A percentile compares a stretch with the other conserved stretches of the same genome.
Conservation (phyloP, 441 rosid genomes). For the Erodium texanum region DNA sequence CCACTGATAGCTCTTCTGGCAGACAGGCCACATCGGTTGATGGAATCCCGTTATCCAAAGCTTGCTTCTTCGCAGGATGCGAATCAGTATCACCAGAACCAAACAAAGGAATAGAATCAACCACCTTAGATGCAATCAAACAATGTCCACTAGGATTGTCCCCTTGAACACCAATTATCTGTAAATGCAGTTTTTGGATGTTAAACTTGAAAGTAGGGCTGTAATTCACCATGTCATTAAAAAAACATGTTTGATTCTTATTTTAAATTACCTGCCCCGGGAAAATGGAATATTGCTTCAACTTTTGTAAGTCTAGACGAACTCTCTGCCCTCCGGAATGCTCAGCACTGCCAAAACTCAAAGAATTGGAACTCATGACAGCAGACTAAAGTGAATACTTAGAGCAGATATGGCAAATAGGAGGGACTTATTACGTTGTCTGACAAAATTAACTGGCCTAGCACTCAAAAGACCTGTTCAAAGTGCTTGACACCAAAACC, state of each 20-base stretch:
- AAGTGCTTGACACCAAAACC: slow-evolving; percentile 1
- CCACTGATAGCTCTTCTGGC: slow-evolving; percentile 51
- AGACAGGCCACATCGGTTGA: slow-evolving; percentile 27
- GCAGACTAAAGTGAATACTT: background rate
- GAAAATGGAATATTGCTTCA: slow-evolving; percentile 70
- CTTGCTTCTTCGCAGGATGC: slow-evolving; percentile 76
- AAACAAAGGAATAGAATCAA: slow-evolving; percentile 60
- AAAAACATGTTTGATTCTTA: slow-evolving; percentile 8
- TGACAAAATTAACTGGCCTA: background rate
- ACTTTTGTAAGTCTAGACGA: slow-evolving; percentile 65
- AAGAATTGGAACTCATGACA: slow-evolving; percentile 13
- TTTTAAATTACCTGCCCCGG: slow-evolving; percentile 75
- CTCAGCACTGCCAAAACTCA: slow-evolving; percentile 48
- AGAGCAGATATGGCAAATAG: background rate
- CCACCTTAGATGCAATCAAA: slow-evolving; percentile 67
- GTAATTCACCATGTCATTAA: background rate
- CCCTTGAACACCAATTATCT: slow-evolving; percentile 89
- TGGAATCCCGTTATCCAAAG: slow-evolving; percentile 46
- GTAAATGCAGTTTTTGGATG: slow-evolving; percentile 21
- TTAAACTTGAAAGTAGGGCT: slow-evolving; percentile 15
- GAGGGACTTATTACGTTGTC: background rate
- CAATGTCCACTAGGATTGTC: slow-evolving; percentile 96
- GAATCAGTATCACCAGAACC: slow-evolving; percentile 27
- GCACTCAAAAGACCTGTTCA: slow-evolving; percentile 2
- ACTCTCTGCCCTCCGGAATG: slow-evolving; percentile 83